Evolutionary conservation across 2,329 filamentous ascomycete species (phyloP).

Genomic region (Dryadomyces sulphureus): DNA sequence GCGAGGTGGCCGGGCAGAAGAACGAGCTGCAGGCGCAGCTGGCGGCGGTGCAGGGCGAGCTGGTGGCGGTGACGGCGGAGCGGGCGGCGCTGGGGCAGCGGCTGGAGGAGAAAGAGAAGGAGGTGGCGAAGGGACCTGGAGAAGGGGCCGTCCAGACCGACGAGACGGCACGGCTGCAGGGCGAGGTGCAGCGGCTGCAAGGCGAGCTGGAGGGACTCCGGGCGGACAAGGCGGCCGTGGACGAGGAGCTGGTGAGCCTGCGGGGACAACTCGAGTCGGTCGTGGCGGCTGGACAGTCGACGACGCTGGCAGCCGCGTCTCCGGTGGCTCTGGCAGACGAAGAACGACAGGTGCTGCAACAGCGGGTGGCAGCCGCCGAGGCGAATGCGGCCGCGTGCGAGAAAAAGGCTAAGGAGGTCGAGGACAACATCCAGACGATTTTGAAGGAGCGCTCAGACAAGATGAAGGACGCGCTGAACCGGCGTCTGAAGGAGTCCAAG

Average conservation of each 20-base stretch:
- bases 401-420: constrained; percentile 46
- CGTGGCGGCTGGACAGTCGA: no score
- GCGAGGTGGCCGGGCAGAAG: constrained; percentile 38
- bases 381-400: constrained; percentile 50
- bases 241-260: constrained; percentile 43
- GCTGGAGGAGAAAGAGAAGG: constrained; percentile 15
- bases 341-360: constrained; percentile 46
- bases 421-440: constrained; percentile 43
- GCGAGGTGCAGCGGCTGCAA: constrained; percentile 31
- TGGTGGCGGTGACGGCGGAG: constrained; percentile 31
- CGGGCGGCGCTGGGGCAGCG: constrained; percentile 12
- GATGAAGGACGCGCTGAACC: constrained; percentile 54
- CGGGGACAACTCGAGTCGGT: constrained; percentile 39
- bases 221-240: constrained; percentile 53
- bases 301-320: no score
- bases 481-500: constrained; percentile 54
- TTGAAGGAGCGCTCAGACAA: constrained; percentile 52
- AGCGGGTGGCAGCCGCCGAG: constrained; percentile 45
- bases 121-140: constrained; percentile 3
- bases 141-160: constrained; percentile 2
- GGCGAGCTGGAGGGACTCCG: constrained; percentile 52
- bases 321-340: constrained; percentile 42
- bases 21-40: constrained; percentile 36
- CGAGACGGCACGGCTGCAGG: constrained; percentile 24
- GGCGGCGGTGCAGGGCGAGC: constrained; percentile 33